These are phyloP conservation scores for Backusella australiensis DNA, from an alignment of 192 early-diverging fungal species.

Conservation along the genomic window DNA sequence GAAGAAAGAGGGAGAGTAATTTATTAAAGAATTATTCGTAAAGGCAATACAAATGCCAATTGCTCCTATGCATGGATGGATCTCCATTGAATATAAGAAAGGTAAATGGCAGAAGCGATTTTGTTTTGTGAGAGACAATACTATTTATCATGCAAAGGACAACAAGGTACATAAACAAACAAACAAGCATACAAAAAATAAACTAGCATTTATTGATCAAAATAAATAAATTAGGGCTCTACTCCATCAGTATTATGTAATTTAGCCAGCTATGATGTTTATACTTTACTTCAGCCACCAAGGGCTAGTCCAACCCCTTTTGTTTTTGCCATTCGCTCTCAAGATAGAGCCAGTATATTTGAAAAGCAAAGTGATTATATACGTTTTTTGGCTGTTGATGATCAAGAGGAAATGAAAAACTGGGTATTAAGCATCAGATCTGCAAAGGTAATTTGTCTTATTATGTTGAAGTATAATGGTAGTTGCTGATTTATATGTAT, in stretches of 20 bases:
- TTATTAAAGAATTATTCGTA: not conserved
- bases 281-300: constrained; percentile 62
- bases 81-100: constrained; percentile 72
- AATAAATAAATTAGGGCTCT: not conserved
- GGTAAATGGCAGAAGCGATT: constrained; percentile 84
- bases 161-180: constrained; percentile 49
- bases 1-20: not conserved
- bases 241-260: constrained; percentile 39
- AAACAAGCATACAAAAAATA: constrained; percentile 24
- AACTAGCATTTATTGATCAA: not conserved
- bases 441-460: constrained; percentile 54
- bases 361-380: constrained; percentile 86
- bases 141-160: constrained; percentile 69
- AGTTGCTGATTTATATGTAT: not conserved
- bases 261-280: constrained; percentile 79
- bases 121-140: constrained; percentile 61
- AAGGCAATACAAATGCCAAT: constrained; percentile 20
- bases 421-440: constrained; percentile 69
- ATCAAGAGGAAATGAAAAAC: constrained; percentile 60
- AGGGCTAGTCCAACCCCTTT: constrained; percentile 74
- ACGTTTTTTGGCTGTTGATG: constrained; percentile 64
- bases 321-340: constrained; percentile 83
- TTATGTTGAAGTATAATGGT: too few relatives aligned
- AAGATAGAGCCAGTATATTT: constrained; percentile 73
- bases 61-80: constrained; percentile 51